phyloP scores from a whole-genome alignment of 1,139 yeast species.

The Debaryomyces coudertii region DNA sequence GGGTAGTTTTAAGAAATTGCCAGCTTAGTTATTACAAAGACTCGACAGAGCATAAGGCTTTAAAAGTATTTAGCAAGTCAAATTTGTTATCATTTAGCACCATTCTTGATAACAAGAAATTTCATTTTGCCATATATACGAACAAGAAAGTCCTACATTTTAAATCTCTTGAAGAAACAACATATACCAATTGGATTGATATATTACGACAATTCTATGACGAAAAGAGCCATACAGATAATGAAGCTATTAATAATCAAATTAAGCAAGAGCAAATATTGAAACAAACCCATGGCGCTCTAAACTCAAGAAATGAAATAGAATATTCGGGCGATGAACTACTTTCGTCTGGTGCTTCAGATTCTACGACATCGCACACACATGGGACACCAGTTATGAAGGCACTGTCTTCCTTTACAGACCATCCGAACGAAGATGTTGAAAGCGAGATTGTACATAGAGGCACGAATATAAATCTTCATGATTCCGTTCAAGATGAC shows the following conservation, averaged over 20 bases:
- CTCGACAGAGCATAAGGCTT: slow-evolving; percentile 57
- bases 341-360: slow-evolving; percentile 2
- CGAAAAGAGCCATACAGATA: slow-evolving; percentile 2
- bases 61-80: slow-evolving; percentile 40
- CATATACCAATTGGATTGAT: slow-evolving; percentile 46
- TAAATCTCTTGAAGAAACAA: slow-evolving; percentile 36
- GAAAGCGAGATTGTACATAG: not conserved
- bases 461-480: not conserved
- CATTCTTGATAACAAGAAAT: slow-evolving; percentile 37
- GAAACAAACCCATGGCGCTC: not conserved
- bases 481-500: not conserved
- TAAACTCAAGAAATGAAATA: not conserved
- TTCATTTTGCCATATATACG: slow-evolving; percentile 48
- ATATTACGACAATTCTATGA: slow-evolving; percentile 31
- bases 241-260: slow-evolving; percentile 2
- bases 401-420: not conserved
- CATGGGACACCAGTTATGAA: slow-evolving; percentile 2
- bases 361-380: not conserved
- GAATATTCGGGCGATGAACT: slow-evolving; percentile 6
- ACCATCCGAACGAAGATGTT: slow-evolving; percentile 10
- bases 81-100: slow-evolving; percentile 25
- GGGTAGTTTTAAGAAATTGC: slow-evolving; percentile 61
- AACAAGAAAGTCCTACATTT: slow-evolving; percentile 46
- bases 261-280: not conserved
- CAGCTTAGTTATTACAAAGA: slow-evolving; percentile 64